Evolutionary conservation across 2,329 filamentous ascomycete genomes (phyloP).

Genomic region (Xylaria sp.): DNA sequence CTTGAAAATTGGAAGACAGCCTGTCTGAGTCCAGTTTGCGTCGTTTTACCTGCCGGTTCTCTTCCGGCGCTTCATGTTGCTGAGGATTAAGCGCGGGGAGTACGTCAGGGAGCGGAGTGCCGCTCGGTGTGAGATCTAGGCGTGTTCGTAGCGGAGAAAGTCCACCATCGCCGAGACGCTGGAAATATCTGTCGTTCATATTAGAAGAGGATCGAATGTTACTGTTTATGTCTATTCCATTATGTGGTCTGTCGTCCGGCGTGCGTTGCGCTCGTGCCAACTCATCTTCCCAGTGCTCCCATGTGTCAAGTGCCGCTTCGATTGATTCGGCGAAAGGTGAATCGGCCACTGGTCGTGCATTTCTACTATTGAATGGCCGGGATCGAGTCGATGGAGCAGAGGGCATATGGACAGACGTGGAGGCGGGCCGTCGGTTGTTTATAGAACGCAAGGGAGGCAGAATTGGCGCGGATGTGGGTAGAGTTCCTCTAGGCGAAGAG

Average conservation of each 20-base stretch:
- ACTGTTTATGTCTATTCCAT: constrained; percentile 8
- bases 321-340: constrained; percentile 1
- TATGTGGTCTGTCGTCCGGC: constrained; percentile 15
- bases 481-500: constrained; percentile 23
- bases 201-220: constrained; percentile 12
- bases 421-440: constrained; percentile 27
- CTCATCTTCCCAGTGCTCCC: constrained; percentile 17
- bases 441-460: constrained; percentile 37
- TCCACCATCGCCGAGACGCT: constrained; percentile 20
- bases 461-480: constrained; percentile 26
- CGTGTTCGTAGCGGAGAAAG: constrained; percentile 25
- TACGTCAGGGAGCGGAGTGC: constrained; percentile 24
- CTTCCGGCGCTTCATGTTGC: constrained; percentile 27
- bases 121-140: constrained; percentile 24
- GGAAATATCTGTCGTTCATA: constrained; percentile 9
- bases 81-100: constrained; percentile 26
- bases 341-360: too few relatives aligned
- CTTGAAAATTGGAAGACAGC: constrained; percentile 43
- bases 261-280: neutral
- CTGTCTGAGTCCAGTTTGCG: constrained; percentile 65
- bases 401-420: constrained; percentile 25
- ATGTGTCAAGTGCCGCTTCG: constrained; percentile 20
- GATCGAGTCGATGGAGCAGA: constrained; percentile 18
- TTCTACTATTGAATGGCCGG: constrained; percentile 8
- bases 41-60: constrained; percentile 54